phyloP scores from a whole-genome alignment of 441 rosid genomes.

The Euphorbia corollata region DNA sequence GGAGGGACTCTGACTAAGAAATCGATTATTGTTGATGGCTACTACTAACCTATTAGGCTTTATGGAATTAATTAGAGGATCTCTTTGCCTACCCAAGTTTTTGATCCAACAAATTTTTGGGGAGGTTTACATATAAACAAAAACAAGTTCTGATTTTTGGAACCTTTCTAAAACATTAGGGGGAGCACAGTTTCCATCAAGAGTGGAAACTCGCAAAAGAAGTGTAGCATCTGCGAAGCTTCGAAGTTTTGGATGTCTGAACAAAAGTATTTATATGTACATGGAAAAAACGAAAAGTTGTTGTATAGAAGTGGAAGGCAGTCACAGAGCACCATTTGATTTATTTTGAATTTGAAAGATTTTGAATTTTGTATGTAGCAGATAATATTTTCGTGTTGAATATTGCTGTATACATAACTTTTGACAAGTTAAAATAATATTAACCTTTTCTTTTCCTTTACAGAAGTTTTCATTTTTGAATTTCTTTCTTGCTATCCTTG shows the following conservation, averaged over 20 bases:
- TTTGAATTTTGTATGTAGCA: background rate
- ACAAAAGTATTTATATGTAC: slow-evolving; percentile 4
- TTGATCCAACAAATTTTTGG: slow-evolving; percentile 8
- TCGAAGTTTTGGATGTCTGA: slow-evolving; percentile 36
- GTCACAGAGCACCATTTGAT: background rate
- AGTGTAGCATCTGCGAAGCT: slow-evolving; percentile 25
- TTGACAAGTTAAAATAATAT: background rate
- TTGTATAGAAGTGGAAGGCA: slow-evolving; percentile 19
- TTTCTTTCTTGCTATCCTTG: background rate
- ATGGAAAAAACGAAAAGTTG: background rate
- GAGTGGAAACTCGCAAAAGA: slow-evolving; percentile 6
- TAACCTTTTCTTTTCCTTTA: background rate
- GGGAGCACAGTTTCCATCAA: too few relatives aligned
- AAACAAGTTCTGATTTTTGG: background rate
- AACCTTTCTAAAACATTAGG: too few relatives aligned
- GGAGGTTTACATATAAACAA: background rate
- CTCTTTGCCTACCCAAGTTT: slow-evolving; percentile 17
- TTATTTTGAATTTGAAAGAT: background rate
- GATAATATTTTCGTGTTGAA: slow-evolving; percentile 2
- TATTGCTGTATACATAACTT: background rate
- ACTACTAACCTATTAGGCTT: slow-evolving; percentile 33
- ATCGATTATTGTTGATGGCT: slow-evolving; percentile 16
- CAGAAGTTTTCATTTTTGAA: background rate
- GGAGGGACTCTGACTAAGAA: slow-evolving; percentile 36
- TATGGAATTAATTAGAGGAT: slow-evolving; percentile 14